Evolutionary conservation across 768 basidiomycete species (phyloP).

Genomic region (Lactifluus echinatus): DNA sequence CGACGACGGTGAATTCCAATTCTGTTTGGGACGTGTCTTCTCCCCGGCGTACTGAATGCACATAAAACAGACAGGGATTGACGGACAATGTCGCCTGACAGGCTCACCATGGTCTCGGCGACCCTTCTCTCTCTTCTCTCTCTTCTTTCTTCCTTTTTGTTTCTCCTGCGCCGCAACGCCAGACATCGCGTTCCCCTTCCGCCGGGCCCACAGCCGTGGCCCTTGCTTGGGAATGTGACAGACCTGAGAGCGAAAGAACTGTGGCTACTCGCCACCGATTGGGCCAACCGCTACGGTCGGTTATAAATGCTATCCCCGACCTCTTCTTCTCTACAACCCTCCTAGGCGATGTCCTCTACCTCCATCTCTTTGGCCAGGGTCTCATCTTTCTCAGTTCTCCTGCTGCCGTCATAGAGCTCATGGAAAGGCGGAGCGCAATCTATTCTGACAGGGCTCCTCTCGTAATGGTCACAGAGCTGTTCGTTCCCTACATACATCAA

Average conservation of each 20-base stretch:
- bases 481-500: conserved; percentile 25
- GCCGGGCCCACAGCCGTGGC: conserved; percentile 61
- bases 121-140: conserved; percentile 4
- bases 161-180: not conserved
- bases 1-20: conserved; percentile 2
- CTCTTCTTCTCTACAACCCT: not conserved
- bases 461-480: conserved; percentile 66
- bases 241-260: conserved; percentile 54
- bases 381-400: conserved; percentile 60
- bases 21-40: not conserved
- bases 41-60: not conserved
- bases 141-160: conserved; percentile 4
- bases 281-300: conserved; percentile 59
- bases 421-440: conserved; percentile 62
- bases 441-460: conserved; percentile 69
- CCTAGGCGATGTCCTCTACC: conserved; percentile 53
- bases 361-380: conserved; percentile 57
- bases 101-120: not conserved
- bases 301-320: conserved; percentile 3
- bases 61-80: not conserved
- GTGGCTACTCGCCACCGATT: conserved; percentile 52
- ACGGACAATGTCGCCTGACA: not conserved
- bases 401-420: conserved; percentile 49
- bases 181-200: conserved; percentile 32
- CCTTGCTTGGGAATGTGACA: conserved; percentile 53